Evolutionary conservation across 352 stramenopile species (phyloP), one percentile per base, ranked within the genome.

Genomic region (Globisporangium lucens): DNA sequence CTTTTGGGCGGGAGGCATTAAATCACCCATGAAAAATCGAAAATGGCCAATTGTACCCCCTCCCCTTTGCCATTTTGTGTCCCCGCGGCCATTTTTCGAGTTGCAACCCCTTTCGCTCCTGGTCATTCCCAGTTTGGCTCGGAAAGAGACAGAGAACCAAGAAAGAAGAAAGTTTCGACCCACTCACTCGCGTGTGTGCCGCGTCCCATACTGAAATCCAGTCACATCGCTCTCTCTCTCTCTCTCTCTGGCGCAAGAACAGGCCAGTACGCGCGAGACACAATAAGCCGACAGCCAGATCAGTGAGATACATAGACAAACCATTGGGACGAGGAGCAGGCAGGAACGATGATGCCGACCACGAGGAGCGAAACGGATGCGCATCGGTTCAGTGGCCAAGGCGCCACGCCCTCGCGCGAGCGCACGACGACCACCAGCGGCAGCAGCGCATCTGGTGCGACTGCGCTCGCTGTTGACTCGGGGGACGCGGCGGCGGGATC

Each of bases 351-450:
- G 33, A 38, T 38, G 33, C 5, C 8, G 33, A 2, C 33, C 33
- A 2, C 2, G 43, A 52, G 46, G 46, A 52, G 46, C n/a, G 46
- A 52, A 22, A 29, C 35, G 24, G 52, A 58, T 58, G n/a, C 35
- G 52, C 22, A 41, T 63, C 58, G 24, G 36, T 49, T 63, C 58
- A 63, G 41, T 63, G 35, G 56, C 56, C 56, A 43, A 38, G 17
- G 56, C 56, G 56, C 22, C n/a, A 49, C 29, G n/a, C 7, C 17
- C n/a, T 13, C 56, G 10, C 33, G 36, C 36, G 56, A 58, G 52
- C 52, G 52, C 52, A 58, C 52, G 56, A 62, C 35, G 3, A 49
- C 33, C 36, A 63, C 22, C n/a, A 65, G n/a, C n/a, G n/a, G 29
- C 43, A 43, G 29, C 43, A 56, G 41, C 27, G 22, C 12, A 5